Evolutionary conservation across 345 rosid species (phyloP), one percentile per base, ranked within the genome.

Genomic region (Limnanthes douglasii): DNA sequence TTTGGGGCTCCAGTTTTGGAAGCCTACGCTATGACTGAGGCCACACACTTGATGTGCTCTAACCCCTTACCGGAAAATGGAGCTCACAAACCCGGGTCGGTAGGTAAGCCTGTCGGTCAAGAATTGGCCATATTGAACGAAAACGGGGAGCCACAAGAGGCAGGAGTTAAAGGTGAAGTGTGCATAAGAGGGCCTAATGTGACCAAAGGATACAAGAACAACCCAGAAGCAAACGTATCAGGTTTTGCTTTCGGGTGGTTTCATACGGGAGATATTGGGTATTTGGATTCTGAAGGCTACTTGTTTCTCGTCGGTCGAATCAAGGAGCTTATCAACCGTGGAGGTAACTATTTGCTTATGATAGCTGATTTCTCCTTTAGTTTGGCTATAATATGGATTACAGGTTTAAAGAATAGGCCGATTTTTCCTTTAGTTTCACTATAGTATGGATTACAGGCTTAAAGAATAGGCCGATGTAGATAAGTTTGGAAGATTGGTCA

Each of bases 241-340:
- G 95, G 86, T 30, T 88, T 67, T 41, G 70, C 53, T 51, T 83
- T 76, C 46, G 93, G 97, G 15, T 88, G 95, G 97, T 88, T 88
- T 51, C 97, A 79, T 37, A 83, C 97, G 0, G 97, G 95, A 8
- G 97, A 88, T 43, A 17, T 79, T 4, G 97, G 95, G 21, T 57
- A 39, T 50, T 54, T 83, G 15, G 97, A 88, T 49, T 46, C 73
- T 0, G 97, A 88, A 33, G 95, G 97, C 11, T 83, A 76, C 54
- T 52, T 88, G 78, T 69, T 69, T 56, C 62, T 88, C 4, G 95
- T 83, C 20, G 97, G 97, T 39, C 70, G 97, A 39, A 88, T 79
- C 56, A 88, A 88, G 75, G 97, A 88, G 68, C 90, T 88, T 18
- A 72, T 88, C 48, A 88, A 88, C 61, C 97, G 97, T 43, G 97